A percentile compares a stretch with the other conserved stretches of the same genome.
Conservation (phyloP, 192 early-diverging fungal genomes). For the Entomortierella lignicola region DNA sequence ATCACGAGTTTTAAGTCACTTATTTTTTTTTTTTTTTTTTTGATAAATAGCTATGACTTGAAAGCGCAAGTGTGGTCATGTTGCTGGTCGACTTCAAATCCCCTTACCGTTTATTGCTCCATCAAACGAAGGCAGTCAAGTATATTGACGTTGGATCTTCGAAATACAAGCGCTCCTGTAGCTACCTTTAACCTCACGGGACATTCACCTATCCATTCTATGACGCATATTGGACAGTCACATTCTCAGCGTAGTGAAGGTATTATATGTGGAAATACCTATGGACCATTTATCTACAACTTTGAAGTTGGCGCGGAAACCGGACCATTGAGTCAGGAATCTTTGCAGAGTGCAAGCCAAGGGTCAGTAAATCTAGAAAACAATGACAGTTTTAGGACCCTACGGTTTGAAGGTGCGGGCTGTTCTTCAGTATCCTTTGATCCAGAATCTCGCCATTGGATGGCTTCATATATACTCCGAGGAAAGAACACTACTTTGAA, state of each 20-base stretch:
- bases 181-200: slow-evolving; percentile 14
- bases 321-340: neutral
- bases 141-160: slow-evolving; percentile 30
- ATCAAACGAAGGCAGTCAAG: slow-evolving; percentile 19
- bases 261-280: slow-evolving; percentile 35
- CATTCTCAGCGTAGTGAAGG: slow-evolving; percentile 9
- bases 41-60: slow-evolving; percentile 29
- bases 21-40: no score
- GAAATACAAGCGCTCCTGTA: slow-evolving; percentile 18
- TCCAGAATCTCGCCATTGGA: slow-evolving; percentile 22
- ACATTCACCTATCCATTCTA: slow-evolving; percentile 36
- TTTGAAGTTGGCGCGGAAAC: neutral
- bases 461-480: slow-evolving; percentile 43
- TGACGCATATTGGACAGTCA: slow-evolving; percentile 26
- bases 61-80: slow-evolving; percentile 43
- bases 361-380: neutral
- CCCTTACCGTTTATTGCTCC: slow-evolving; percentile 24
- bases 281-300: slow-evolving; percentile 39
- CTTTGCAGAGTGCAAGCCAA: slow-evolving; percentile 11
- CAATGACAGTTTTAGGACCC: neutral
- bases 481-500: slow-evolving; percentile 15
- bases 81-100: slow-evolving; percentile 44
- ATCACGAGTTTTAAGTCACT: no score
- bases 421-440: slow-evolving; percentile 33
- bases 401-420: slow-evolving; percentile 17